A percentile compares a stretch with the other conserved stretches of the same genome.
These are phyloP conservation scores for Alternaria infectoria DNA, from an alignment of 2,329 filamentous ascomycete genomes.

Conservation along the genomic window DNA sequence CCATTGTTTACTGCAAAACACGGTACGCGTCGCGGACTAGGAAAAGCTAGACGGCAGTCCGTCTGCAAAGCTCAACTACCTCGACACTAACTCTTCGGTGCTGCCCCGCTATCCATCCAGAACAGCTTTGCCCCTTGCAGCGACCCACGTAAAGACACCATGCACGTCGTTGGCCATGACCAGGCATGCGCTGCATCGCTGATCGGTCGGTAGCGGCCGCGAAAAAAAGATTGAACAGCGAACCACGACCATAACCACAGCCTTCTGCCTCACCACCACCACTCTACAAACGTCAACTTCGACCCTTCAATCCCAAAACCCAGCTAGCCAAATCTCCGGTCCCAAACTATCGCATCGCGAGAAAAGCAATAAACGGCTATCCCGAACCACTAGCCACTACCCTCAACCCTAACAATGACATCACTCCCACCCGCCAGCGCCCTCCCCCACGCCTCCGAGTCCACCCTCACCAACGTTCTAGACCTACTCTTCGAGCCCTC, in stretches of 20 bases:
- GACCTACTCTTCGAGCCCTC: slow-evolving; percentile 88
- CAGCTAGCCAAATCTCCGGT: background rate
- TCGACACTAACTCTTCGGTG: background rate
- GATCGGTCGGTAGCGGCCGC: slow-evolving; percentile 38
- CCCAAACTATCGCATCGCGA: slow-evolving; percentile 5
- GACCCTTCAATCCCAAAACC: background rate
- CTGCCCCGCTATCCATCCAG: slow-evolving; percentile 17
- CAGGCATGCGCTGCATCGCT: slow-evolving; percentile 2
- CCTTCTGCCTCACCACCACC: background rate
- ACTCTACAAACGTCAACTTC: background rate
- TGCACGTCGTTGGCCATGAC: background rate
- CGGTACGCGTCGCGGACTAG: slow-evolving; percentile 1
- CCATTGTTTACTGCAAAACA: background rate
- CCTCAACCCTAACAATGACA: slow-evolving; percentile 24
- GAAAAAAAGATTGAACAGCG: background rate
- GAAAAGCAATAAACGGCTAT: background rate
- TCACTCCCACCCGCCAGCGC: slow-evolving; percentile 64
- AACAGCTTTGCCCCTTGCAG: slow-evolving; percentile 34
- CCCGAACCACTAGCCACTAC: background rate
- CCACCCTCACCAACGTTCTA: slow-evolving; percentile 64
- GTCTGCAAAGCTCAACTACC: slow-evolving; percentile 1
- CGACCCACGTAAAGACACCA: slow-evolving; percentile 11
- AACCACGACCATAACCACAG: background rate
- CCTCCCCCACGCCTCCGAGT: slow-evolving; percentile 63
- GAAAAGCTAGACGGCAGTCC: slow-evolving; percentile 1